phyloP scores from a whole-genome alignment of 805 yeast species.

The Vanderwaltozyma tropicalis region DNA sequence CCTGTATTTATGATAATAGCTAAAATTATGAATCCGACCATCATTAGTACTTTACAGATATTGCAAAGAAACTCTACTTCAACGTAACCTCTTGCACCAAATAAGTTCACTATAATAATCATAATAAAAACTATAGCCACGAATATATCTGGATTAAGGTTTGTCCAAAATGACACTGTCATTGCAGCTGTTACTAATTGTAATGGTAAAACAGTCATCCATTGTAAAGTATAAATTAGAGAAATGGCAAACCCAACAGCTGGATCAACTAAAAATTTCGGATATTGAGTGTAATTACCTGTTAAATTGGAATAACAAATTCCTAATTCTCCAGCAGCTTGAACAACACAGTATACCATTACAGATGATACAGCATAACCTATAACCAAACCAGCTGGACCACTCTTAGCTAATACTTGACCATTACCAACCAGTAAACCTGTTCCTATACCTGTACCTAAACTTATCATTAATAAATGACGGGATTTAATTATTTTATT shows the following conservation, averaged over 20 bases:
- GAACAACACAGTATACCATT: slow-evolving; percentile 46
- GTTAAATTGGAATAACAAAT: slow-evolving; percentile 44
- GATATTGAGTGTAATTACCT: slow-evolving; percentile 54
- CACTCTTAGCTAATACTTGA: slow-evolving; percentile 32
- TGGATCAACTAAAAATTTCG: slow-evolving; percentile 42
- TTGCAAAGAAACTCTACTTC: slow-evolving; percentile 44
- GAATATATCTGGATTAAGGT: slow-evolving; percentile 19
- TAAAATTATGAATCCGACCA: slow-evolving; percentile 39
- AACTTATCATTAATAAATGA: slow-evolving; percentile 35
- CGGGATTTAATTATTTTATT: slow-evolving; percentile 1
- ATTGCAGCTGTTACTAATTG: slow-evolving; percentile 48
- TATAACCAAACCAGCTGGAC: slow-evolving; percentile 39
- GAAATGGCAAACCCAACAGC: slow-evolving; percentile 56
- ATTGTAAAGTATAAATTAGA: slow-evolving; percentile 46
- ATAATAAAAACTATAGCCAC: slow-evolving; percentile 22
- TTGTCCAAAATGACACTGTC: slow-evolving; percentile 38
- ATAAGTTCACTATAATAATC: slow-evolving; percentile 37
- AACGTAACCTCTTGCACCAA: slow-evolving; percentile 45
- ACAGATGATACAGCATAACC: slow-evolving; percentile 46
- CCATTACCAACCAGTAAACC: slow-evolving; percentile 52
- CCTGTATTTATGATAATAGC: slow-evolving; percentile 39
- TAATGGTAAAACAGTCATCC: slow-evolving; percentile 45
- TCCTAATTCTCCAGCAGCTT: slow-evolving; percentile 53
- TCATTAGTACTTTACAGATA: slow-evolving; percentile 35
- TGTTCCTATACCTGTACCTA: slow-evolving; percentile 79